phyloP scores from a whole-genome alignment of 2,329 filamentous ascomycete species.

The Huntiella moniliformis region DNA sequence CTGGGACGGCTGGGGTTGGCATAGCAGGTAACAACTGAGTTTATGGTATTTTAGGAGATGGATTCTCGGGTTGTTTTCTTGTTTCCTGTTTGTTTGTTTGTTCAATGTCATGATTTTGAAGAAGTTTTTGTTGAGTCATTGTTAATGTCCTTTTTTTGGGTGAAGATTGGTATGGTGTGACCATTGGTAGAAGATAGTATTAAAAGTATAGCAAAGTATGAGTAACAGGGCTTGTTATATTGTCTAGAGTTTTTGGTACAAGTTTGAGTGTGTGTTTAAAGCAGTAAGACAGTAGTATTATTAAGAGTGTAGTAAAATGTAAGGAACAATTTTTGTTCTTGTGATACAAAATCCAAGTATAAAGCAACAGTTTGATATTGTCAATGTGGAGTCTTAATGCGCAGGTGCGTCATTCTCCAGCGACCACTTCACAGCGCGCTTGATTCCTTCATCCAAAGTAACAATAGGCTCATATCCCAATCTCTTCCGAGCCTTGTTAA shows the following conservation, averaged over 20 bases:
- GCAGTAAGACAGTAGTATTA: neutral
- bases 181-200: neutral
- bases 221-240: neutral
- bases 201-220: neutral
- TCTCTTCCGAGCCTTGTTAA: slow-evolving; percentile 52
- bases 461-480: slow-evolving; percentile 53
- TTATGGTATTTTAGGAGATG: neutral
- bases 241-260: neutral
- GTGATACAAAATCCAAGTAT: too few relatives aligned
- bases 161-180: too few relatives aligned
- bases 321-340: too few relatives aligned
- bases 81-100: slow-evolving; percentile 12
- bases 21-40: slow-evolving; percentile 26
- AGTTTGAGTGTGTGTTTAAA: neutral
- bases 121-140: slow-evolving; percentile 11
- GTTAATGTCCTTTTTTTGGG: neutral
- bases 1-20: slow-evolving; percentile 25
- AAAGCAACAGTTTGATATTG: too few relatives aligned
- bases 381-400: neutral
- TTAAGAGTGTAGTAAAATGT: neutral
- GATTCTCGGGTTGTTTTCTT: slow-evolving; percentile 13
- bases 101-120: slow-evolving; percentile 8
- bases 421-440: slow-evolving; percentile 34
- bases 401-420: slow-evolving; percentile 22
- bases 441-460: slow-evolving; percentile 43